Percentiles rank a stretch among this genome's conserved stretches.
Evolutionary conservation across 495 filamentous ascomycete genomes (phyloP).

Genomic region (Penicillium argentinense): DNA sequence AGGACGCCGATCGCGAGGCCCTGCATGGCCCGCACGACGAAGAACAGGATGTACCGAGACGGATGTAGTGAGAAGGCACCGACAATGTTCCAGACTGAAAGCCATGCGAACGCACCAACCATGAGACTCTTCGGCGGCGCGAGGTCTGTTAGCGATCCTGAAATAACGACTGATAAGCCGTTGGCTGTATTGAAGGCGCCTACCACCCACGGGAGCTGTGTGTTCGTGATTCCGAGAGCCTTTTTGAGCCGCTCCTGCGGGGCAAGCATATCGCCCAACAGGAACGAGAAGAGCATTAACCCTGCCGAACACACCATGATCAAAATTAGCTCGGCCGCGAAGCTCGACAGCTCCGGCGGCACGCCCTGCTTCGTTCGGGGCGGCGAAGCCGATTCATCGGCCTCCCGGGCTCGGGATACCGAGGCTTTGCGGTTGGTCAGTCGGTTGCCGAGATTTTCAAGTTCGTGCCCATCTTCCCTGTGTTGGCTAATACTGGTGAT

Average conservation of each 20-base stretch:
- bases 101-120: conserved; percentile 43
- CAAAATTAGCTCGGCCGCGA: conserved; percentile 36
- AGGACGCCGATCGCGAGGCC: conserved; percentile 28
- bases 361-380: conserved; percentile 21
- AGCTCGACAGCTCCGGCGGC: conserved; percentile 21
- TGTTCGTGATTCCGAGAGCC: conserved; percentile 36
- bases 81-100: conserved; percentile 40
- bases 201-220: conserved; percentile 42
- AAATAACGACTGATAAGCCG: conserved; percentile 44
- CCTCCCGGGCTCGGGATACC: conserved; percentile 15
- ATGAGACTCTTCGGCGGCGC: conserved; percentile 40
- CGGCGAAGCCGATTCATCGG: conserved; percentile 20
- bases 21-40: conserved; percentile 31
- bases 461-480: conserved; percentile 15
- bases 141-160: conserved; percentile 44
- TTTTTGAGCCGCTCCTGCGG: conserved; percentile 35
- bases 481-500: conserved; percentile 9
- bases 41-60: conserved; percentile 27
- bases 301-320: conserved; percentile 45
- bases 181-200: conserved; percentile 42
- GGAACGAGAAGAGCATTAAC: conserved; percentile 43
- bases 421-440: conserved; percentile 21
- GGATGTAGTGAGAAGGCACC: conserved; percentile 38
- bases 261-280: conserved; percentile 41
- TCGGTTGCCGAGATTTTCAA: conserved; percentile 10